phyloP scores from a whole-genome alignment of 176 grass and related monocot species.

The Lolium multiflorum region DNA sequence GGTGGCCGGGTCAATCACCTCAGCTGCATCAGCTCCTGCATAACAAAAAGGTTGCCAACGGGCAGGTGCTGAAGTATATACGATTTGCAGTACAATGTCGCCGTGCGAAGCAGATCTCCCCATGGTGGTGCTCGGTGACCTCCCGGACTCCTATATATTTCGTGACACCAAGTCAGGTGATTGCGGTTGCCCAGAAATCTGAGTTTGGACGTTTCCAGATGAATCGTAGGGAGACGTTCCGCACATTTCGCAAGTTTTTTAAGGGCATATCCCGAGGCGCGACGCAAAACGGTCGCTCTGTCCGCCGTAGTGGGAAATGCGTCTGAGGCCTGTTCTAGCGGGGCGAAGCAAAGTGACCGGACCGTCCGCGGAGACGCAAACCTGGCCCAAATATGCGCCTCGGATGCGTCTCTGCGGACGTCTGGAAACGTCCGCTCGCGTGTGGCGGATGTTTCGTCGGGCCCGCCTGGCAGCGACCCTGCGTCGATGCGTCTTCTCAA shows the following conservation, averaged over 20 bases:
- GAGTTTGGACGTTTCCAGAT: not conserved
- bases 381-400: no score
- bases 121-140: not conserved
- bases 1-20: not conserved
- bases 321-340: no score
- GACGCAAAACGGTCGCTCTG: no score
- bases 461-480: no score
- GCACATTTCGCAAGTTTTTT: not conserved
- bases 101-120: not conserved
- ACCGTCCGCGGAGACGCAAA: no score
- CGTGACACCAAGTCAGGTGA: slow-evolving; percentile 1
- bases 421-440: no score
- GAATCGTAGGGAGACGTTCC: not conserved
- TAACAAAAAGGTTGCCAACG: not conserved
- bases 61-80: not conserved
- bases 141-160: not conserved
- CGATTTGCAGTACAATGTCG: slow-evolving; percentile 14
- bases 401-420: no score
- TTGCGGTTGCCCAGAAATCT: slow-evolving; percentile 5
- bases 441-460: no score
- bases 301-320: no score
- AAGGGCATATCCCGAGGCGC: no score
- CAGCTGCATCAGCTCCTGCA: slow-evolving; percentile 29
- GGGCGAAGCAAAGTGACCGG: no score
- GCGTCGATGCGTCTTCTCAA: no score